Evolutionary conservation across 495 filamentous ascomycete genomes (phyloP).

Genomic region (Penicillium pulvis): DNA sequence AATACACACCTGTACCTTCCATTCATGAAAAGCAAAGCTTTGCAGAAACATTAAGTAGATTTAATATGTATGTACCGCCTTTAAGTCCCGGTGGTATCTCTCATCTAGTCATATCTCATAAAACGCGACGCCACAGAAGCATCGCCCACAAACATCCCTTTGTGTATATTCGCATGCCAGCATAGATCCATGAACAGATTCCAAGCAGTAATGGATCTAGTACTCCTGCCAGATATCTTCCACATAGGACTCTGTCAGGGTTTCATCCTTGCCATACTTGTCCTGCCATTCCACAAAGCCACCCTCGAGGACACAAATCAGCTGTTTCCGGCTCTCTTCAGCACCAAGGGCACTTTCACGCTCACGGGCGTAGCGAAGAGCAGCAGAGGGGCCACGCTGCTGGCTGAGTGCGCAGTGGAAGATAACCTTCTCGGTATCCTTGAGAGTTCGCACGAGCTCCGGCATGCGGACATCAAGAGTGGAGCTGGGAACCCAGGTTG

Average conservation of each 20-base stretch:
- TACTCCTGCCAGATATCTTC: slow-evolving; percentile 83
- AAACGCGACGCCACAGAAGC: slow-evolving; percentile 11
- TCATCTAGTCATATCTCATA: slow-evolving; percentile 18
- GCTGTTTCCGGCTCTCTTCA: slow-evolving; percentile 54
- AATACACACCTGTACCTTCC: not conserved
- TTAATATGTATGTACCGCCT: not conserved
- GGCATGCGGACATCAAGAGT: slow-evolving; percentile 75
- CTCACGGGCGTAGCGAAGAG: slow-evolving; percentile 46
- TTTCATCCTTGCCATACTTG: slow-evolving; percentile 72
- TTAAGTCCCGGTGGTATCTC: slow-evolving; percentile 19
- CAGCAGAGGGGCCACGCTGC: slow-evolving; percentile 62
- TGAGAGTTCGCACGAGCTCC: slow-evolving; percentile 75
- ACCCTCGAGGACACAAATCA: slow-evolving; percentile 78
- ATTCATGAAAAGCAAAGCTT: not conserved
- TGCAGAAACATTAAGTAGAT: not conserved
- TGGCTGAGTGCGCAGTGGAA: slow-evolving; percentile 97
- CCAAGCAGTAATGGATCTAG: slow-evolving; percentile 15
- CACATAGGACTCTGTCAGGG: slow-evolving; percentile 82
- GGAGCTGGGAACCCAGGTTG: slow-evolving; percentile 72
- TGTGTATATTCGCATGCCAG: not conserved
- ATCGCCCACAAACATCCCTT: not conserved
- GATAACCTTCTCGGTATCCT: slow-evolving; percentile 78
- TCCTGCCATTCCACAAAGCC: slow-evolving; percentile 95
- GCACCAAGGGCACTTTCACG: slow-evolving; percentile 36
- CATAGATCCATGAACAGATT: not conserved